These are phyloP conservation scores for Diaporthe velutina DNA, from an alignment of 2,329 filamentous ascomycete species.

Conservation along the genomic window DNA sequence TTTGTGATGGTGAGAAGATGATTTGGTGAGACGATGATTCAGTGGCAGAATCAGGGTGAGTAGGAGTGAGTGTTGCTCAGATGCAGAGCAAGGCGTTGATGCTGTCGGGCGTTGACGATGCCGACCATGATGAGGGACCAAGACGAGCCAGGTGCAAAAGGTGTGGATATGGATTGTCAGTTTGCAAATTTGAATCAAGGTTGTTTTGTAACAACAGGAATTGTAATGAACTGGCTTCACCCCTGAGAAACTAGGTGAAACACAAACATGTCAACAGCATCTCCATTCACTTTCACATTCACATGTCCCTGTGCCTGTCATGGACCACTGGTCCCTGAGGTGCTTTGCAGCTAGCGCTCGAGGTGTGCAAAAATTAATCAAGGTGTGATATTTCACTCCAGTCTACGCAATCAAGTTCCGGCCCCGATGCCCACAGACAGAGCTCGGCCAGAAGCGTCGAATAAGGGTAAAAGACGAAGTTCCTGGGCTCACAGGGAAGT, in stretches of 20 bases:
- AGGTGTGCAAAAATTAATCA: too few species aligned
- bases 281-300: background rate
- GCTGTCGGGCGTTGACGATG: background rate
- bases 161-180: background rate
- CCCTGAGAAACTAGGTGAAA: background rate
- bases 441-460: too few species aligned
- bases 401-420: too few species aligned
- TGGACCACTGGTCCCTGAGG: too few species aligned
- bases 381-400: too few species aligned
- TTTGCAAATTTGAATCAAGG: accelerated
- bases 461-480: too few species aligned
- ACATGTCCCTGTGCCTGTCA: background rate
- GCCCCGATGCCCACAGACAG: too few species aligned
- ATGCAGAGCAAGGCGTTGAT: background rate
- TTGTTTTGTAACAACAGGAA: background rate
- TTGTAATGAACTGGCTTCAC: background rate
- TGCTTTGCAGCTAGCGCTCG: too few species aligned
- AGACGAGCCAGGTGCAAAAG: background rate
- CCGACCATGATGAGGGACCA: background rate
- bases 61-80: background rate
- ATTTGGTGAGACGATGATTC: too few species aligned
- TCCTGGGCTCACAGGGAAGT: too few species aligned
- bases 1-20: accelerated
- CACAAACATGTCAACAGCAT: background rate
- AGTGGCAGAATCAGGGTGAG: too few species aligned